phyloP scores from a whole-genome alignment of 2,329 filamentous ascomycete species.

The Colletotrichum incanum region DNA sequence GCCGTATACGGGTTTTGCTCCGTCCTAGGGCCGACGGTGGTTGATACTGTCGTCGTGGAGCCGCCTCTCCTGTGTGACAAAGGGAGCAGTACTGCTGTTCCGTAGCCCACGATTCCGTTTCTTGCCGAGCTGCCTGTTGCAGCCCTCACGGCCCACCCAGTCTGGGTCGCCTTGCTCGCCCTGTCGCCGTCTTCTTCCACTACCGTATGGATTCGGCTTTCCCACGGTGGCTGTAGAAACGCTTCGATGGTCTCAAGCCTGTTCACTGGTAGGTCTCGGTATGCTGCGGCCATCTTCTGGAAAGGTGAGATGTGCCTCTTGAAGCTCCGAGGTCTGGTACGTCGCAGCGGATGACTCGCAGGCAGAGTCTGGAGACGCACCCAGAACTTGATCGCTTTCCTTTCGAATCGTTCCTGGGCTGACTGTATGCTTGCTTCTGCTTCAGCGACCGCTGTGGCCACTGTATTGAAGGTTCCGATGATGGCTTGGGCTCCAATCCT shows the following conservation, averaged over 20 bases:
- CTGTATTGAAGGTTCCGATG: slow-evolving; percentile 10
- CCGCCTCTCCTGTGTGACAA: too few relatives aligned
- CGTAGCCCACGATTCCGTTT: too few relatives aligned
- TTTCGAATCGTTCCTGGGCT: neutral
- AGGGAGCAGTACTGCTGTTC: too few relatives aligned
- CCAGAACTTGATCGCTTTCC: neutral
- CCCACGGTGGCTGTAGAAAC: neutral
- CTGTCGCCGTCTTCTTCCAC: neutral
- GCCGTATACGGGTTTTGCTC: too few relatives aligned
- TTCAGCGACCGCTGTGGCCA: slow-evolving; percentile 6
- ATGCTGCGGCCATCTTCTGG: neutral
- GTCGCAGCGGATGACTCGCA: neutral
- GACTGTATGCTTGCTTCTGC: slow-evolving; percentile 28
- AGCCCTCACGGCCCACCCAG: neutral
- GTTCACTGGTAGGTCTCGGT: neutral
- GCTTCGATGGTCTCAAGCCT: neutral
- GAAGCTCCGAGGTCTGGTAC: neutral
- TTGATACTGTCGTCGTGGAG: too few relatives aligned
- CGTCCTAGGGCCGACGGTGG: too few relatives aligned
- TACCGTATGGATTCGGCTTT: neutral
- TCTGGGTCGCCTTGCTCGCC: neutral
- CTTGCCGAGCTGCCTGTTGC: neutral
- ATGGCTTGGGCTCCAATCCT: slow-evolving; percentile 7
- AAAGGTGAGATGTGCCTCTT: neutral
- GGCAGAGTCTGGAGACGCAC: neutral